Percentiles rank a stretch among this genome's conserved stretches.
Evolutionary conservation across 164 flowering plant species (phyloP).

Genomic region (Dillenia turbinata): DNA sequence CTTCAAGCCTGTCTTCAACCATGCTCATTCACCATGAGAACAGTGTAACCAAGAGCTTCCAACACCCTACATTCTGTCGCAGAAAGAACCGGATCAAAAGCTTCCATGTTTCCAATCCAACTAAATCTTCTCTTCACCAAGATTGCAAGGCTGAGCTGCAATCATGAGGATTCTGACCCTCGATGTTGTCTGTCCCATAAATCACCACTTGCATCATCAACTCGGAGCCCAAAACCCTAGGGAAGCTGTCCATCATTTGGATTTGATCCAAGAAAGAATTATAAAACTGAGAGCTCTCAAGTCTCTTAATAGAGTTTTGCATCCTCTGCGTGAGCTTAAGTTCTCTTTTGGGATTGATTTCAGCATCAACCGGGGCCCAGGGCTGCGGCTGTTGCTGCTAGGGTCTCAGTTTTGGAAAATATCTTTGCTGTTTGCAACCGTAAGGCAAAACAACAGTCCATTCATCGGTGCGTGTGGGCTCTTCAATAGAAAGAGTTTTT

Average conservation of each 20-base stretch:
- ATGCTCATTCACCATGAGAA: conserved; percentile 60
- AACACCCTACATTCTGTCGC: conserved; percentile 56
- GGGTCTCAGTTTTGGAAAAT: conserved; percentile 13
- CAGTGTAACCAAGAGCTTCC: conserved; percentile 56
- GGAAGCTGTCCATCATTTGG: conserved; percentile 22
- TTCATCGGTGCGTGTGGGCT: conserved; percentile 20
- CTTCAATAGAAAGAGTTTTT: conserved; percentile 11
- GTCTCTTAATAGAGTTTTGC: no score
- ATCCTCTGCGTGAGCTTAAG: no score
- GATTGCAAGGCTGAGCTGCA: conserved; percentile 73
- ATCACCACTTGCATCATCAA: conserved; percentile 66
- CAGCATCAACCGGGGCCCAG: no score
- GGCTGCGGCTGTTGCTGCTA: conserved; percentile 19
- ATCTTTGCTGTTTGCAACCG: conserved; percentile 36
- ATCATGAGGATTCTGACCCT: conserved; percentile 58
- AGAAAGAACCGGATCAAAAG: conserved; percentile 82
- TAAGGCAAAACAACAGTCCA: conserved; percentile 76
- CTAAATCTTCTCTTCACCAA: conserved; percentile 53
- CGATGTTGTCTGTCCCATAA: conserved; percentile 91
- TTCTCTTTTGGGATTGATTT: no score
- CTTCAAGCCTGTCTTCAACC: conserved; percentile 51
- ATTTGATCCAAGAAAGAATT: conserved; percentile 42
- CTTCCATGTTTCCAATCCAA: conserved; percentile 72
- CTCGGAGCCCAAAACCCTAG: conserved; percentile 44
- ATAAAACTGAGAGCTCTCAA: no score